Base-by-base conservation (phyloP, 257 asterid genomes). In the Nicotiana attenuata region DNA sequence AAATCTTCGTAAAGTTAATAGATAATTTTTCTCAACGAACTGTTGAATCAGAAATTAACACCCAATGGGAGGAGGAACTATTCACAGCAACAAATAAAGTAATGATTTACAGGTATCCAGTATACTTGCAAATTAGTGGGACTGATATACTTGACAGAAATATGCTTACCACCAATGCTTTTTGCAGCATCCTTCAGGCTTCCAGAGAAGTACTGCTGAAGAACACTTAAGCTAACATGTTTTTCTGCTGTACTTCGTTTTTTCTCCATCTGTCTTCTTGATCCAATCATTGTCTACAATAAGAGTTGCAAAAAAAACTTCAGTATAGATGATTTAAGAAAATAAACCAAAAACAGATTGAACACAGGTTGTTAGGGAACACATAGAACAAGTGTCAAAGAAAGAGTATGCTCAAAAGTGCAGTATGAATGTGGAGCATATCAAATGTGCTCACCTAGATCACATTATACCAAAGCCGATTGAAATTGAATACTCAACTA, bases 171-270 rank as follows among this genome's bases (percentile, higher is more conserved):
- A 69, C 99, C 96, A 82, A 93, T 94, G 87, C 89, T 91, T 85
- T 59, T 92, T 65, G 99, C 99, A 80, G 99, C 99, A 84, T 96
- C 99, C 87, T 94, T 94, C 50, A 96, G 92, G 89, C 97, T 96
- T 68, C 97, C 97, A 15, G 99, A 92, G 82, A 96, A 96, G 85
- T 96, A 94, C 85, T 92, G 97, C 87, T 89, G 91, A 69, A 96
- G 97, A 84, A 91, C 97, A 81, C 92, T 87, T 81, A 94, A 85
- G 88, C 97, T 94, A 33, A 96, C 97, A 83, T 89, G 92, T 86
- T 96, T 96, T 84, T 96, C 98, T 55, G 97, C 89, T 14, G 97
- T 90, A 82, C 89, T 91, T 80, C 93, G 88, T 87, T 91, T 92
- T 89, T 91, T 94, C 83, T 91, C 95, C 76, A 59, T 82, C 35